Base-by-base conservation (phyloP, 2,329 filamentous ascomycete genomes). In the Chalaropsis thielavioides region DNA sequence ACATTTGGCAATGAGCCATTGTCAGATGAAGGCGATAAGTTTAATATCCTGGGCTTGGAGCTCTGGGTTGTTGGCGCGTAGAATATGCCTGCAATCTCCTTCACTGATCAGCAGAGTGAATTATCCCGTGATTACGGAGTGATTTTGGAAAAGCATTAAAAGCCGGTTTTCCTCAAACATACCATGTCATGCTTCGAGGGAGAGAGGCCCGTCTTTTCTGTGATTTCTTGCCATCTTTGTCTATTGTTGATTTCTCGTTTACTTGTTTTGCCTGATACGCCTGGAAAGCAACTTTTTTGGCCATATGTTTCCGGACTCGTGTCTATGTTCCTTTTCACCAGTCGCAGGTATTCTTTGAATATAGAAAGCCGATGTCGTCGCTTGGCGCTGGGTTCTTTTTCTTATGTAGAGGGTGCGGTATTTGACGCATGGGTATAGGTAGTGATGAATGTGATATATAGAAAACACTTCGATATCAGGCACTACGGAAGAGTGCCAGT, bases 1-100 rank as follows among this genome's bases (percentile, higher is more conserved):
- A 99, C 94, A 0, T 99, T 97, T 76, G 90, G 91, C 0, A 99
- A 99, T 70, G 92, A 96, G 77, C 87, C 89, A 10, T 77, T 99
- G 62, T 96, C 92, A 71, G 92, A 96, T 64, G 90, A 95, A 71
- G 94, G 92, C 0, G 85, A 86, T 67, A 96, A 95, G 74, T 99
- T 97, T 72, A 89, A 90, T 67, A 83, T 99, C 13, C 73, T 96
- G 40, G 92, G 91, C 0, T 89, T 96, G 1, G 94, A 99, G 76
- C 76, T 97, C 11, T 99, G 94, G 94, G 91, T 89, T 72, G 82
- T 97, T 70, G 92, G 94, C 5, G 62, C 65, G 24, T 66, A 63
- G 61, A 60, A 76, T 74, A 31, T 76, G 68, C 70, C 40, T 41
- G 43, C 19, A 61, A 44, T 17, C 44, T 17, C 59, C 38, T 27